Evolutionary conservation across 2,329 filamentous ascomycete genomes (phyloP), one percentile per base, ranked within the genome.

Genomic region (Claviceps fusiformis): DNA sequence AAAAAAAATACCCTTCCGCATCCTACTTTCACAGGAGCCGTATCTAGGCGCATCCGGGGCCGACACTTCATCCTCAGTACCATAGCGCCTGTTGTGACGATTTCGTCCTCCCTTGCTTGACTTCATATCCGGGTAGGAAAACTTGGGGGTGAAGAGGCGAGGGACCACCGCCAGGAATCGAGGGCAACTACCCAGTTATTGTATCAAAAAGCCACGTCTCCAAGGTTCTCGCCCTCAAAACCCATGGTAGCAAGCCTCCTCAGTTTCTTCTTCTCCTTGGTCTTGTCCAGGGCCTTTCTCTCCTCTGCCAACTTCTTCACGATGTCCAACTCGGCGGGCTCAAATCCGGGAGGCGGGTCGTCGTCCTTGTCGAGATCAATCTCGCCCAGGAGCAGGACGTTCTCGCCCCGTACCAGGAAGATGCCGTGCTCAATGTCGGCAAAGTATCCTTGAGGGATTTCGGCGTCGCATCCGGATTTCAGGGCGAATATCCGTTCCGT

Each of bases 311-410:
- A 70, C 58, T 79, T 81, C 60, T 85, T 82, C 43, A 95, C 88
- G 59, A 85, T 73, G 50, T 85, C 80, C 50, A 83, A 74, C 1
- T 88, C 78, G 1, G 83, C 89, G 59, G 69, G 66, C 63, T 81
- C 74, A 59, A 86, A 89, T 37, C 84, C 82, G 1, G 89, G 89
- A 15, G 89, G 78, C 19, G 89, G 76, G 56, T 95, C 85, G 69
- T 98, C 93, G 70, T 98, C 93, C 66, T 87, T 89, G 74, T 98
- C 93, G 29, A 98, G 81, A 68, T 98, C 93, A 64, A 98, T 95
- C 71, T 97, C 95, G 43, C 93, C 93, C 19, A 97, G 79, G 48
- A 98, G 76, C 53, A 95, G 77, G n/a, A 98, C 93, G 69, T 98
- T 98, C 74, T 98, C 93, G 62, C 93, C 93, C 57, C 93, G 80